These are phyloP conservation scores for Hirsutella minnesotensis DNA, from an alignment of 2,329 filamentous ascomycete species.

Conservation along the genomic window DNA sequence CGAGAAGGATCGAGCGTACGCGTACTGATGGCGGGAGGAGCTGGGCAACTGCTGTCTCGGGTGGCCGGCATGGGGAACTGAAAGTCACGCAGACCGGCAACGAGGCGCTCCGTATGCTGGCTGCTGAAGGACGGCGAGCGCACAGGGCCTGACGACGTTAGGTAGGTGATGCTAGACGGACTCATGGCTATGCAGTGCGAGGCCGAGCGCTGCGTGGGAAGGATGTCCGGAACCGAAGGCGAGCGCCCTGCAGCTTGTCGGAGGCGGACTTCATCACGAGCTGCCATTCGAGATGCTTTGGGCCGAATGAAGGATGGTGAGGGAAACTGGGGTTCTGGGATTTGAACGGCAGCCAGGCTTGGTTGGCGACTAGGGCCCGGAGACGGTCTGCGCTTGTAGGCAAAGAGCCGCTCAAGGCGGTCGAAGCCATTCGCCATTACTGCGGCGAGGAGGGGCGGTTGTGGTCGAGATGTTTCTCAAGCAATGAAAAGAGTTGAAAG, in stretches of 20 bases:
- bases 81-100: conserved; percentile 21
- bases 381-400: conserved; percentile 26
- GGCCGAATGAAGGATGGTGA: conserved; percentile 44
- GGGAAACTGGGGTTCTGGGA: conserved; percentile 30
- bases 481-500: not conserved
- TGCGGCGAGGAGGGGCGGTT: not conserved
- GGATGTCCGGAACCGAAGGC: conserved; percentile 13
- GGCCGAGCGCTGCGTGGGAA: conserved; percentile 3
- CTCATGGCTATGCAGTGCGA: conserved; percentile 6
- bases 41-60: conserved; percentile 11
- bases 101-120: conserved; percentile 10
- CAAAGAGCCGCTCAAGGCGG: conserved; percentile 40
- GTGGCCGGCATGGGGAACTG: conserved; percentile 24
- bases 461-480: too few species aligned
- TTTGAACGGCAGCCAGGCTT: conserved; percentile 8
- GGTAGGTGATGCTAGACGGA: conserved; percentile 1
- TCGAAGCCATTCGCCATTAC: conserved; percentile 38
- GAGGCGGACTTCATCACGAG: conserved; percentile 34
- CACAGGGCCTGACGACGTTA: not conserved
- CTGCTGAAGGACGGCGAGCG: conserved; percentile 14
- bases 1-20: conserved; percentile 11
- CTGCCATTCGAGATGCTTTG: conserved; percentile 41
- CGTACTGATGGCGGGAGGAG: conserved; percentile 10
- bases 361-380: conserved; percentile 12
- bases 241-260: conserved; percentile 17